Evolutionary conservation across 371 early-diverging fungal genomes (phyloP).

Genomic region (Mortierella sp.): DNA sequence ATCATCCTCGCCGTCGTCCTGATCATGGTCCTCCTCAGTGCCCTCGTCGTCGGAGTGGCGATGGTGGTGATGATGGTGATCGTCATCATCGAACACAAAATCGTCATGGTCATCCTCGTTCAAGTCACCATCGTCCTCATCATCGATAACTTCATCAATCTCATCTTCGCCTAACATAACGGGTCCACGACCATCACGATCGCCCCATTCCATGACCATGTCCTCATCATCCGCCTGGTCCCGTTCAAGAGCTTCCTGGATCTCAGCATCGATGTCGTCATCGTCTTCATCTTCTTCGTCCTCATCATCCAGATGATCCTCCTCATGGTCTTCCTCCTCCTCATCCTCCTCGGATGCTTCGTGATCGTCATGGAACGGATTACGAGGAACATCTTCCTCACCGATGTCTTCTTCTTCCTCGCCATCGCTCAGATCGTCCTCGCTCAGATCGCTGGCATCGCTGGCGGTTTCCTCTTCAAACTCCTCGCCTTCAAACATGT

Average conservation of each 20-base stretch:
- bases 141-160: slow-evolving; percentile 54
- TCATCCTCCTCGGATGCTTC: slow-evolving; percentile 62
- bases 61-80: slow-evolving; percentile 38
- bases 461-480: slow-evolving; percentile 79
- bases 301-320: slow-evolving; percentile 56
- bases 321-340: slow-evolving; percentile 68
- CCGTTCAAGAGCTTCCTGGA: slow-evolving; percentile 15
- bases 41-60: slow-evolving; percentile 53
- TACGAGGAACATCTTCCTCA: slow-evolving; percentile 69
- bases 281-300: slow-evolving; percentile 37
- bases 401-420: slow-evolving; percentile 67
- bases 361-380: slow-evolving; percentile 69
- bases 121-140: slow-evolving; percentile 52
- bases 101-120: slow-evolving; percentile 28
- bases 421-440: slow-evolving; percentile 75
- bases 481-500: slow-evolving; percentile 74
- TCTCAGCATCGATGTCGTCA: slow-evolving; percentile 14
- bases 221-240: slow-evolving; percentile 41
- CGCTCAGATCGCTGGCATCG: slow-evolving; percentile 75
- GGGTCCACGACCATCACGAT: slow-evolving; percentile 28
- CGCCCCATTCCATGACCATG: slow-evolving; percentile 51
- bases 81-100: slow-evolving; percentile 22
- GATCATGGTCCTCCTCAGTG: slow-evolving; percentile 56
- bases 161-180: slow-evolving; percentile 46
- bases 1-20: slow-evolving; percentile 56